Conservation (phyloP, 345 rosid genomes). For the Euphorbia pulcherrima region DNA sequence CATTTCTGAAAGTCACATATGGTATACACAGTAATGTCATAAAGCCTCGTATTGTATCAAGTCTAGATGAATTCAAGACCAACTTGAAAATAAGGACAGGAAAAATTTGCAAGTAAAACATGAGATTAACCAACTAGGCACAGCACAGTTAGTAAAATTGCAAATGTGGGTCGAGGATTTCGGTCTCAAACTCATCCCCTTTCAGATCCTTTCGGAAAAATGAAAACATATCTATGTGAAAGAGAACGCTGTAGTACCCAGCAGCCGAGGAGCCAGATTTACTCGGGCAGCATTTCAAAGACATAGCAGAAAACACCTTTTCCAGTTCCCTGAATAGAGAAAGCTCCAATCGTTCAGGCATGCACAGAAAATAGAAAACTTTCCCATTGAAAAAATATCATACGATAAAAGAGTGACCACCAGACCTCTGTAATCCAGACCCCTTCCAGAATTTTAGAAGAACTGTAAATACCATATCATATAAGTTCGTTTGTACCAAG, state of each 20-base stretch:
- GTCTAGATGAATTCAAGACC: not conserved
- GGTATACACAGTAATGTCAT: not conserved
- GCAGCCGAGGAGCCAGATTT: slow-evolving; percentile 36
- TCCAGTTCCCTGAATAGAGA: slow-evolving; percentile 68
- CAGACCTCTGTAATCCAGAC: slow-evolving; percentile 63
- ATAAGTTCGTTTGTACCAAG: slow-evolving; percentile 61
- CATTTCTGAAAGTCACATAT: slow-evolving; percentile 25
- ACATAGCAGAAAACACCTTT: slow-evolving; percentile 64
- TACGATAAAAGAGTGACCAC: slow-evolving; percentile 14
- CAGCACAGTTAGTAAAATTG: not conserved
- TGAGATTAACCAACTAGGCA: not conserved
- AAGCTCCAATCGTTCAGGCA: slow-evolving; percentile 15
- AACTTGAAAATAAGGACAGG: not conserved
- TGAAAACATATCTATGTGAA: not conserved
- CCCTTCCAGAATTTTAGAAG: slow-evolving; percentile 77
- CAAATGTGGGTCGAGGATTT: not conserved
- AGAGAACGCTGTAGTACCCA: slow-evolving; percentile 30
- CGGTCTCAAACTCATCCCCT: not conserved
- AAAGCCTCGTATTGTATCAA: not conserved
- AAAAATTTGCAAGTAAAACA: not conserved
- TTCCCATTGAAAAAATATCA: not conserved
- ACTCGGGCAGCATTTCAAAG: slow-evolving; percentile 76
- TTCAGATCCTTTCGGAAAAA: not conserved
- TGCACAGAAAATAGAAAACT: slow-evolving; percentile 20
- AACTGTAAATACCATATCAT: slow-evolving; percentile 84